A percentile compares a stretch with the other conserved stretches of the same genome.
Evolutionary conservation across 208 protist genomes (phyloP).

Genomic region (Leptomonas seymouri): DNA sequence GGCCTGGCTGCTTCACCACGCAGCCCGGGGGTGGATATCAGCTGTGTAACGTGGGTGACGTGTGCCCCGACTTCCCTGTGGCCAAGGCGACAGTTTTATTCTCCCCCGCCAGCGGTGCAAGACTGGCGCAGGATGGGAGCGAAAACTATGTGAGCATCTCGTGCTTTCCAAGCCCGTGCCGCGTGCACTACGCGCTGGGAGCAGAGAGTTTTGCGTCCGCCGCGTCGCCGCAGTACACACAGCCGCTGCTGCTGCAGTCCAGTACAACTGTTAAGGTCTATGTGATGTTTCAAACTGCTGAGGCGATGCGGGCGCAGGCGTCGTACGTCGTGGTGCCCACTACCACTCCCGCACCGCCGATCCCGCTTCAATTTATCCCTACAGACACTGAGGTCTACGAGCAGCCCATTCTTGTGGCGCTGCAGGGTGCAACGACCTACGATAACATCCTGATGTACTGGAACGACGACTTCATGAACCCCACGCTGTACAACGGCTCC

Average conservation of each 20-base stretch:
- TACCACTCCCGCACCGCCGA: constrained; percentile 4
- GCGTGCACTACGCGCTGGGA: constrained; percentile 62
- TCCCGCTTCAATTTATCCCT: constrained; percentile 35
- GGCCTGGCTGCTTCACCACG: constrained; percentile 59
- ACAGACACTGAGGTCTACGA: constrained; percentile 33
- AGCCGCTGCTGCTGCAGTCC: constrained; percentile 37
- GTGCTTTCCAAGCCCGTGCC: constrained; percentile 59
- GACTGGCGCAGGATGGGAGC: constrained; percentile 21
- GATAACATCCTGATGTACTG: constrained; percentile 46
- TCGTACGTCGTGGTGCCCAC: constrained; percentile 37
- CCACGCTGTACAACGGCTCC: constrained; percentile 40
- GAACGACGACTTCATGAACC: constrained; percentile 37
- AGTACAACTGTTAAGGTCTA: constrained; percentile 51
- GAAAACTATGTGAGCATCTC: constrained; percentile 38
- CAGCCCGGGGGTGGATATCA: constrained; percentile 46
- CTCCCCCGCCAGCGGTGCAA: constrained; percentile 32
- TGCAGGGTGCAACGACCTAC: constrained; percentile 31
- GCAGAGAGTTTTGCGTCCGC: constrained; percentile 19
- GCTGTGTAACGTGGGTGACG: constrained; percentile 55
- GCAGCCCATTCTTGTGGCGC: constrained; percentile 44
- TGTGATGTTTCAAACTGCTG: constrained; percentile 33
- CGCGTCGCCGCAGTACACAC: constrained; percentile 25
- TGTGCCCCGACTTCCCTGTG: constrained; percentile 32
- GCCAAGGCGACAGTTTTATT: constrained; percentile 35
- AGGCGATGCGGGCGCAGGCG: constrained; percentile 30